Evolutionary conservation across 78 protist species (phyloP).

Genomic region (Dictyostelium purpureum): DNA sequence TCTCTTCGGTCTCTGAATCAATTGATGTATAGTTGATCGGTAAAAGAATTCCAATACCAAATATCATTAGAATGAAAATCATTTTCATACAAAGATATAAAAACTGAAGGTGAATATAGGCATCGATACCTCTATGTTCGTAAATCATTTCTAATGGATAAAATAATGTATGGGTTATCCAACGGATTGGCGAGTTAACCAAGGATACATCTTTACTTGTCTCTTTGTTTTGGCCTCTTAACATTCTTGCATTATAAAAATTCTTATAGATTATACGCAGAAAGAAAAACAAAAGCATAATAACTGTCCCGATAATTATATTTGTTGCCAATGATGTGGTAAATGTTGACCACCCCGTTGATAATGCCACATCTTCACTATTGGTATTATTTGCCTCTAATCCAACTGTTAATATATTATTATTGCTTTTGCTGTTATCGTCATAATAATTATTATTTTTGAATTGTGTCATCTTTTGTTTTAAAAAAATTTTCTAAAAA

Average conservation of each 20-base stretch:
- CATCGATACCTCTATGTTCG: slow-evolving; percentile 72
- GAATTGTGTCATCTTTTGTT: not conserved
- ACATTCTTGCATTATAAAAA: slow-evolving; percentile 49
- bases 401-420: not conserved
- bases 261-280: slow-evolving; percentile 43
- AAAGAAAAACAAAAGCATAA: slow-evolving; percentile 31
- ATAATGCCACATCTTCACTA: not conserved
- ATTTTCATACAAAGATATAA: slow-evolving; percentile 39
- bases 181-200: slow-evolving; percentile 9
- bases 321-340: slow-evolving; percentile 27
- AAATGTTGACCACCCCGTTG: slow-evolving; percentile 63
- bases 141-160: slow-evolving; percentile 49
- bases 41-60: slow-evolving; percentile 60
- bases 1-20: not conserved
- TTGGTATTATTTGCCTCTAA: not conserved
- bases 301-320: slow-evolving; percentile 22
- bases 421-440: too few relatives aligned
- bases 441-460: not conserved
- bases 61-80: slow-evolving; percentile 2
- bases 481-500: too few relatives aligned
- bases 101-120: slow-evolving; percentile 69
- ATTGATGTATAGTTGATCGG: slow-evolving; percentile 52
- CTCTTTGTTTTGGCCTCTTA: too few relatives aligned
- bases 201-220: slow-evolving; percentile 46
- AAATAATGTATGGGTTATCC: slow-evolving; percentile 17